Base-by-base conservation (phyloP, 208 protist genomes). In the Vickermania spadyakhi region DNA sequence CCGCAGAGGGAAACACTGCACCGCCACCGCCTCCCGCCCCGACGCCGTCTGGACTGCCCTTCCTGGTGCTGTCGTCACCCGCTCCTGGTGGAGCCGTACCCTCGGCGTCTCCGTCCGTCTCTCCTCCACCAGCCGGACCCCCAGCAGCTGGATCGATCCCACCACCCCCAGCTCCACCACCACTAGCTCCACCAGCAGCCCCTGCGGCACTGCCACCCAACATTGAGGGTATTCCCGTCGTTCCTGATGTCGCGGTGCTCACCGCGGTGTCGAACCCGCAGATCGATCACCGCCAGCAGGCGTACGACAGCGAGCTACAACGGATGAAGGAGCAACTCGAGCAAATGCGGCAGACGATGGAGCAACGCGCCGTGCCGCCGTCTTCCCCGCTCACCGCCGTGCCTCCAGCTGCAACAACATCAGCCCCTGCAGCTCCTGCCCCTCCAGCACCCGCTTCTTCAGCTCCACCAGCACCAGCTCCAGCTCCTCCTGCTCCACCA, bases 271-370 rank as follows among this genome's bases (percentile, higher is more conserved):
- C 55, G 1, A 3, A 31, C 29, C 13, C 29, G 18, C 56, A 72
- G 42, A 64, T 72, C 21, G 54, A 76, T 28, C 64, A 64, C 21
- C 11, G 28, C 27, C 13, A 51, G 36, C 60, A 76, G 62, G 45
- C 58, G n/a, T 42, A 28, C 5, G 14, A 63, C 36, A 45, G 36
- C 36, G 36, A 45, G 18, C 36, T 45, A 18, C 11, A 45, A 7
- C 36, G 18, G 11, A 7, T 45, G 11, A 45, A 45, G 36, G 18
- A 45, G 36, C 11, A 45, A 18, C 36, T 45, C 11, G 36, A 45
- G 18, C 11, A 45, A 7, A 45, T 45, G 36, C 36, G 36, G 36
- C 36, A 18, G 36, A 18, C 36, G 11, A 45, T 45, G 49, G 58
- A 68, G 54, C 60, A 51, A 5, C 52, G 61, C 59, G 64, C 29